Conservation (phyloP, 495 filamentous ascomycete species). For the Neurospora sp. region DNA sequence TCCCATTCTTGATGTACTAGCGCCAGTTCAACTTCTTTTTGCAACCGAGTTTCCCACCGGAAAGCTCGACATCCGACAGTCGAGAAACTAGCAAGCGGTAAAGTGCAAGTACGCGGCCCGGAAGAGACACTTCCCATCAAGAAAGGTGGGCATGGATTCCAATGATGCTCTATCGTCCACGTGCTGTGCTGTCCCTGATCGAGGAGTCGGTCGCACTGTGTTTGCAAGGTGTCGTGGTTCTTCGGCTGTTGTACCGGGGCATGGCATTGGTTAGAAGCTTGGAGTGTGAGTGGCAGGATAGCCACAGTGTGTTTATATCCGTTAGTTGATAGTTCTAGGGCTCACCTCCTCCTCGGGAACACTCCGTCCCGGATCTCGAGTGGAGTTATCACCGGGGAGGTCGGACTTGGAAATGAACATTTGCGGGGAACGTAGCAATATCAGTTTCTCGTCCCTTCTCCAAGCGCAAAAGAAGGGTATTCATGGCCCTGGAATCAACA, state of each 20-base stretch:
- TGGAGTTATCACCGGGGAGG: not conserved
- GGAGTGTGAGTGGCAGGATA: not conserved
- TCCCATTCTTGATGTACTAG: not conserved
- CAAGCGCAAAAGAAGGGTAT: no score
- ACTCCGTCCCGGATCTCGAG: not conserved
- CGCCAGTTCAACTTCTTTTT: not conserved
- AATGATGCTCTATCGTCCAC: not conserved
- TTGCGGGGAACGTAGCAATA: not conserved
- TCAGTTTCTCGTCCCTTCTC: not conserved
- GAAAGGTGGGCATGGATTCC: not conserved
- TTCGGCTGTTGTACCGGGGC: not conserved
- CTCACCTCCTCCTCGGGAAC: not conserved
- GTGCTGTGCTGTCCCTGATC: not conserved
- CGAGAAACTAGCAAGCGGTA: not conserved
- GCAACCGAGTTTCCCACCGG: not conserved
- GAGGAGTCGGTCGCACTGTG: not conserved
- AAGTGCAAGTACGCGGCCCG: not conserved
- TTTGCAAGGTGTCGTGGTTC: not conserved
- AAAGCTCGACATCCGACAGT: not conserved
- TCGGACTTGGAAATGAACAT: not conserved
- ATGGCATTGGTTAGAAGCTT: not conserved
- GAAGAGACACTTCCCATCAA: not conserved
- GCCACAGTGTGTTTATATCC: not conserved
- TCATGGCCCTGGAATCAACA: not conserved
- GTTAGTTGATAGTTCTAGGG: not conserved